Evolutionary conservation across 306 rosid species (phyloP).

Genomic region (Sesbania bispinosa): DNA sequence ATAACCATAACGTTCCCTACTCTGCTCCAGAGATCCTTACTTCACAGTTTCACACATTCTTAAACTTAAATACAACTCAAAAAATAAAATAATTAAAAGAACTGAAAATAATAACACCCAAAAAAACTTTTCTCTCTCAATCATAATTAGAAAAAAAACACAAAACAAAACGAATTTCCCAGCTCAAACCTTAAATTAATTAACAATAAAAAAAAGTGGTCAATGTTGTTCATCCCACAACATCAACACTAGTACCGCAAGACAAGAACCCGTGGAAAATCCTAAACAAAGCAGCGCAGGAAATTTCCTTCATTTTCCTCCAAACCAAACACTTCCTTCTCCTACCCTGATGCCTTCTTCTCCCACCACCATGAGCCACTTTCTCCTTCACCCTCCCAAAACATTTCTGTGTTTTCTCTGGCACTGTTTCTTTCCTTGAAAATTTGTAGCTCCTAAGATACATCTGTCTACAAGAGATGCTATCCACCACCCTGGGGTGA

Average conservation of each 20-base stretch:
- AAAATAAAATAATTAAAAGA: not conserved
- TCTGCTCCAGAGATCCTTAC: not conserved
- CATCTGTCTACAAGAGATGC: slow-evolving; percentile 87
- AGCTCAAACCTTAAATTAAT: not conserved
- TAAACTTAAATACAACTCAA: not conserved
- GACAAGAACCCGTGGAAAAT: slow-evolving; percentile 66
- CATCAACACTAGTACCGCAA: slow-evolving; percentile 69
- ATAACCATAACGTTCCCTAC: not conserved
- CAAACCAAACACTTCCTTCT: slow-evolving; percentile 62
- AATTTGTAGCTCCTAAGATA: slow-evolving; percentile 79
- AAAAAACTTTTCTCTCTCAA: not conserved
- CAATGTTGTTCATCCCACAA: slow-evolving; percentile 35
- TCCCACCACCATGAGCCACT: slow-evolving; percentile 23
- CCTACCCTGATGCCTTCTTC: not conserved
- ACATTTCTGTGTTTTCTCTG: slow-evolving; percentile 69
- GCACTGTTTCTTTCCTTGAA: slow-evolving; percentile 66
- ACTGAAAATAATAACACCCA: not conserved
- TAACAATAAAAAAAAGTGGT: not conserved
- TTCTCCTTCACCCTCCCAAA: slow-evolving; percentile 61
- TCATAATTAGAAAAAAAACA: slow-evolving; percentile 17
- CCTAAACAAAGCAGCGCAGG: slow-evolving; percentile 47
- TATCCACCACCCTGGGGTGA: slow-evolving; percentile 71
- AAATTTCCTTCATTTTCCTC: slow-evolving; percentile 59
- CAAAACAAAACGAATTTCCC: not conserved
- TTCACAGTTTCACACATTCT: not conserved